These are phyloP conservation scores for Dactylorhiza incarnata DNA, from an alignment of 106 monocot genomes.

Conservation along the genomic window DNA sequence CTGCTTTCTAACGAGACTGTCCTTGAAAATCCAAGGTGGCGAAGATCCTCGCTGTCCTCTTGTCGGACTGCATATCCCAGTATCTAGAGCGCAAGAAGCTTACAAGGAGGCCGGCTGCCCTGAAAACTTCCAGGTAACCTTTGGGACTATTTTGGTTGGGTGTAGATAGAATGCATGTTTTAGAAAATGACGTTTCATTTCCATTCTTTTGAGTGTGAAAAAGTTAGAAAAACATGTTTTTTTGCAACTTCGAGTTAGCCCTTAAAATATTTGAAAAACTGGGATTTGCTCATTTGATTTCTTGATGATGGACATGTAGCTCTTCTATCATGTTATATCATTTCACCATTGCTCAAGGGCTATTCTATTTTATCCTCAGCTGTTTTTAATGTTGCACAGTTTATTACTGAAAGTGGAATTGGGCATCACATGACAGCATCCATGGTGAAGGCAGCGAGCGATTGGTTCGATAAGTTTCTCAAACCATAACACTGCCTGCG, in stretches of 20 bases:
- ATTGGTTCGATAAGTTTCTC: conserved; percentile 77
- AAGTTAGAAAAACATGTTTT: too few relatives aligned
- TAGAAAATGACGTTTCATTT: background rate
- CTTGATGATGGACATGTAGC: background rate
- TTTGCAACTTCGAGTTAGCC: background rate
- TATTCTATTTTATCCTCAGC: background rate
- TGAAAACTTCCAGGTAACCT: conserved; percentile 61
- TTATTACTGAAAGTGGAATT: conserved; percentile 65
- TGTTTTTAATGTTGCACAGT: conserved; percentile 22
- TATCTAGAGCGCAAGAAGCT: conserved; percentile 38
- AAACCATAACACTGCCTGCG: conserved; percentile 5
- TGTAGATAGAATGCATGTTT: background rate
- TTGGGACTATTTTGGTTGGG: too few relatives aligned
- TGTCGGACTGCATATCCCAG: conserved; percentile 43
- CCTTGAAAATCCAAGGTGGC: conserved; percentile 35
- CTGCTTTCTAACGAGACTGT: background rate
- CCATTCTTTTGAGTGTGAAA: too few relatives aligned
- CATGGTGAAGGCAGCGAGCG: conserved; percentile 86
- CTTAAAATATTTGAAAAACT: background rate
- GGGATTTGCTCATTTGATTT: background rate
- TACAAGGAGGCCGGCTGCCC: conserved; percentile 40
- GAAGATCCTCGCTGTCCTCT: conserved; percentile 85
- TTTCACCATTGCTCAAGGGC: background rate
- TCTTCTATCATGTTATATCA: background rate
- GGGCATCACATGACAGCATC: conserved; percentile 69